These are phyloP conservation scores for Tylopilus orsonianus DNA, from an alignment of 1,284 basidiomycete species.

Conservation along the genomic window DNA sequence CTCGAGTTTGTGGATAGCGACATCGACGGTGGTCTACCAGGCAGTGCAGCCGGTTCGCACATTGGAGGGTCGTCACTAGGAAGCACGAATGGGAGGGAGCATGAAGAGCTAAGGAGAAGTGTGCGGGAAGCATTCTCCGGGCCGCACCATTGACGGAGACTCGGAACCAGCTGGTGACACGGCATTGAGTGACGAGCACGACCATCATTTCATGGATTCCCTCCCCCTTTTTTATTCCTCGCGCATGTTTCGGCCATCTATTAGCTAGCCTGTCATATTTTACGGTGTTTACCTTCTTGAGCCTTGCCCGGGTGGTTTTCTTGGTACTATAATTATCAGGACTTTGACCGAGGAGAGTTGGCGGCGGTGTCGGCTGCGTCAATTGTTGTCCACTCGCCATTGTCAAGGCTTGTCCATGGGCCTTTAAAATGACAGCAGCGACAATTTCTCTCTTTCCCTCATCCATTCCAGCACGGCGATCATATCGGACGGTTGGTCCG, in stretches of 20 bases:
- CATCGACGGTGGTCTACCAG: slow-evolving; percentile 52
- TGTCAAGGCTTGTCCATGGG: not conserved
- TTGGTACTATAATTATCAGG: slow-evolving; percentile 10
- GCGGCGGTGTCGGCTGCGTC: not conserved
- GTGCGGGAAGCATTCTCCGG: slow-evolving; percentile 75
- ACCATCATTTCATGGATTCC: not conserved
- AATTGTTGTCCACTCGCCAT: slow-evolving; percentile 7
- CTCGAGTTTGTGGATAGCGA: slow-evolving; percentile 82
- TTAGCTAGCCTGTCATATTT: slow-evolving; percentile 12
- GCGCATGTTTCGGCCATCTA: slow-evolving; percentile 3
- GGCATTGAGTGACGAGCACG: not conserved
- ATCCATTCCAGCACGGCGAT: not conserved
- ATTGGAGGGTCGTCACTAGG: slow-evolving; percentile 61
- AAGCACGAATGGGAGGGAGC: slow-evolving; percentile 58
- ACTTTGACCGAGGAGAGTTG: not conserved
- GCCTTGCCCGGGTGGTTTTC: slow-evolving; percentile 6
- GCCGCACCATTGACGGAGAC: slow-evolving; percentile 41
- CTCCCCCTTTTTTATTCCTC: not conserved
- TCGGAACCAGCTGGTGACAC: not conserved
- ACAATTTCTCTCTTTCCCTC: not conserved
- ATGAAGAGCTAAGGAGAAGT: slow-evolving; percentile 77
- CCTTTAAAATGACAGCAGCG: not conserved
- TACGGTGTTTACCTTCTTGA: slow-evolving; percentile 15
- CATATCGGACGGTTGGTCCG: slow-evolving; percentile 4
- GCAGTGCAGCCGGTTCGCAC: slow-evolving; percentile 62